These are phyloP conservation scores for Chlamydomonas applanata DNA, from an alignment of 139 green algal species.

Conservation along the genomic window DNA sequence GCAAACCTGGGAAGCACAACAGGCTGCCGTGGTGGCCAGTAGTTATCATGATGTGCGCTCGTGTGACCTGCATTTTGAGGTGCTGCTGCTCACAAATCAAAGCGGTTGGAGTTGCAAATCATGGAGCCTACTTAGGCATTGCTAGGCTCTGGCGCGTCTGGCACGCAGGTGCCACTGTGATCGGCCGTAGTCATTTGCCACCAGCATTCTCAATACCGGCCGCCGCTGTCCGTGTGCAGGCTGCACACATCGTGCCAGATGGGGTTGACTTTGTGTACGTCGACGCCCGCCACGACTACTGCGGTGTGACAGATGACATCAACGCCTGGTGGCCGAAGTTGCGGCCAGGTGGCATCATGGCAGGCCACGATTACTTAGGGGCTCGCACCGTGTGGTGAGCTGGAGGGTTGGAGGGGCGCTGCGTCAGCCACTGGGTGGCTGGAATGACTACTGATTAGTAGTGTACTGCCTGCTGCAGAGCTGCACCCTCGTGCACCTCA, in stretches of 20 bases:
- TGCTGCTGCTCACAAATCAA: no score
- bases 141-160: no score
- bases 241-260: slow-evolving; percentile 16
- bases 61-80: no score
- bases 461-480: background rate
- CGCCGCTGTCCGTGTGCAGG: no score
- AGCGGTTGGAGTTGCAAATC: no score
- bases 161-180: background rate
- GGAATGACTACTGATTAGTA: background rate
- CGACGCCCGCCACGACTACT: slow-evolving; percentile 50
- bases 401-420: background rate
- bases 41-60: no score
- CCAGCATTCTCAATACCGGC: no score
- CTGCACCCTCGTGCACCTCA: background rate
- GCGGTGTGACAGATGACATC: slow-evolving; percentile 35
- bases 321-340: slow-evolving; percentile 47
- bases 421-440: no score
- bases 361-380: slow-evolving; percentile 7
- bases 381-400: background rate
- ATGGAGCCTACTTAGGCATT: no score
- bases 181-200: background rate
- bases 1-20: no score
- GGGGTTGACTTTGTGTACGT: slow-evolving; percentile 54
- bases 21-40: no score
- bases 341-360: slow-evolving; percentile 24